Evolutionary conservation across 345 rosid species (phyloP).

Genomic region (Gossypium raimondii): DNA sequence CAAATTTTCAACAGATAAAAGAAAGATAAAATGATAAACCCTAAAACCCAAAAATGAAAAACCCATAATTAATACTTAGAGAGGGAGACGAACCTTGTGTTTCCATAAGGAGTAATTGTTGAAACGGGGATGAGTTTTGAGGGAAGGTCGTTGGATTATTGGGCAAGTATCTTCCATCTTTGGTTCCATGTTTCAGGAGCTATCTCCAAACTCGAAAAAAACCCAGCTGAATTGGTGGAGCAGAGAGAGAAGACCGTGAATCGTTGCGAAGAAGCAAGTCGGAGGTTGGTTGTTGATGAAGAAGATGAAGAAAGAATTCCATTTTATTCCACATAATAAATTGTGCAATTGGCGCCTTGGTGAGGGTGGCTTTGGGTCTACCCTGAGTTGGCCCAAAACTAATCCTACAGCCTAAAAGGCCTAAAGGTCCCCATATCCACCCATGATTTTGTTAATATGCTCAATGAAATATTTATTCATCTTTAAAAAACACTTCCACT

Average conservation of each 20-base stretch:
- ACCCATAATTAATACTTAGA: not conserved
- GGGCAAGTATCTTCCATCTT: not conserved
- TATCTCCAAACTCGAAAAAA: not conserved
- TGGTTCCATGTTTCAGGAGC: not conserved
- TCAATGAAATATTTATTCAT: too few relatives aligned
- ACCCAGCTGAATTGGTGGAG: not conserved
- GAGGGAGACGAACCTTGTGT: constrained; percentile 44
- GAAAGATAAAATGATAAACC: not conserved
- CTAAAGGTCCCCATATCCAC: too few relatives aligned
- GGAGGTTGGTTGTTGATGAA: not conserved
- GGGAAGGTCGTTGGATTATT: not conserved
- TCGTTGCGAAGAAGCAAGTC: not conserved
- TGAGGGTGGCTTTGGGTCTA: not conserved
- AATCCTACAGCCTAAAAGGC: too few relatives aligned
- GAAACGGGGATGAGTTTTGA: constrained; percentile 12
- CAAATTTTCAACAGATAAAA: not conserved
- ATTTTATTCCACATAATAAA: too few relatives aligned
- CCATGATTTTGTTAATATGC: too few relatives aligned
- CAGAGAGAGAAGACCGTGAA: not conserved
- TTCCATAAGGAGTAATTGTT: constrained; percentile 43
- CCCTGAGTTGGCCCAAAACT: too few relatives aligned
- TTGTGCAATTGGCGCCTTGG: not conserved
- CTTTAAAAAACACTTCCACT: too few relatives aligned
- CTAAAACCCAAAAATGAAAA: not conserved
- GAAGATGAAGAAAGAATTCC: too few relatives aligned